Percentiles rank a stretch among this genome's conserved stretches.
Evolutionary conservation across 768 basidiomycete species (phyloP).

Genomic region (Mycena alexandri): DNA sequence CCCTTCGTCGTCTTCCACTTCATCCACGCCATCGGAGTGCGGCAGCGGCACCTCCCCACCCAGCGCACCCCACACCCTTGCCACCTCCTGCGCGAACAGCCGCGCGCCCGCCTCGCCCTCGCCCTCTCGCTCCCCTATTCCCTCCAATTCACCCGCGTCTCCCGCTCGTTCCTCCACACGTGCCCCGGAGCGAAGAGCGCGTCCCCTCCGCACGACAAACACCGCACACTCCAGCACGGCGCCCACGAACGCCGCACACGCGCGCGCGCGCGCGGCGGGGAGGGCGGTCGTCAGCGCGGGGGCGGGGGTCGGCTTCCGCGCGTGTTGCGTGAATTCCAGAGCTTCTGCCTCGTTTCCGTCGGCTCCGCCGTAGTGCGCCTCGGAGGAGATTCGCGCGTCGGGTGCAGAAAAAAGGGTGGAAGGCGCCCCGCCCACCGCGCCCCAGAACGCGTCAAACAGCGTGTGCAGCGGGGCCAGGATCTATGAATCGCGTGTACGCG

Average conservation of each 20-base stretch:
- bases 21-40: background rate
- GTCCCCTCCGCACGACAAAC: conserved; percentile 25
- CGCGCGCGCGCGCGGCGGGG: conserved; percentile 30
- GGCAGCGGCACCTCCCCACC: background rate
- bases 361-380: too few relatives aligned
- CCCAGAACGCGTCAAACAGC: conserved; percentile 83
- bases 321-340: too few relatives aligned
- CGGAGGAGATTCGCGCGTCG: too few relatives aligned
- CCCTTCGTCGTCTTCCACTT: background rate
- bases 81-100: conserved; percentile 27
- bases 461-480: conserved; percentile 39
- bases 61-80: conserved; percentile 31
- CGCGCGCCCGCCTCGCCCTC: background rate
- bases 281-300: conserved; percentile 35
- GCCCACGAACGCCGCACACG: conserved; percentile 32
- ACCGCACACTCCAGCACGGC: conserved; percentile 36
- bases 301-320: too few relatives aligned
- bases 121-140: background rate
- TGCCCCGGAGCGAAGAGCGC: too few relatives aligned
- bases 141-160: background rate
- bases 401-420: background rate
- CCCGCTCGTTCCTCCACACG: too few relatives aligned
- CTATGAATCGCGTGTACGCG: too few relatives aligned
- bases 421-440: conserved; percentile 69
- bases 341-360: too few relatives aligned